Base-by-base conservation (phyloP, 2,329 filamentous ascomycete genomes). In the Claviceps sp. region DNA sequence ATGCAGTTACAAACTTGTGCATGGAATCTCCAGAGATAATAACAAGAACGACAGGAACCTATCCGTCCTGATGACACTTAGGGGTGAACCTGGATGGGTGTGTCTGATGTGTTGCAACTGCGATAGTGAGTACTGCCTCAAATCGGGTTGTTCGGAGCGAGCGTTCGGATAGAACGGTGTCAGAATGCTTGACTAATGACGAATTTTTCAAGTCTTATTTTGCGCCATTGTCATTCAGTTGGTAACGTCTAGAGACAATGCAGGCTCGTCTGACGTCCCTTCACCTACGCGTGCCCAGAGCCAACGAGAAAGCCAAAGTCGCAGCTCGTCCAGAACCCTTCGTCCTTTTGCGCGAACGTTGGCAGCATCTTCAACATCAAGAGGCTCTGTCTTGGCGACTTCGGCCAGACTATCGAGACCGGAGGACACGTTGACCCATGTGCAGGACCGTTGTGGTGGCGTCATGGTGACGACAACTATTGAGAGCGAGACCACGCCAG, bases 71-170 rank as follows among this genome's bases (percentile, higher is more conserved):
- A 75, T 80, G 69, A 71, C 70, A 1, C 70, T 83, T 2, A 64
- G 78, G 23, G 80, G 80, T 13, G 80, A 83, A 59, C 79, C 76
- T 2, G 80, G 76, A 3, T 84, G 80, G 79, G 72, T 84, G 2
- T 84, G 79, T 56, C 70, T 84, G 4, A 79, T 82, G 68, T 79
- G 78, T 58, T 85, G 80, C 60, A 83, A 83, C 58, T 71, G 73
- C 55, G 80, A 84, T 60, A 75, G 79, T 80, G 63, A 59, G 71
- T 65, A 5, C 20, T 42, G n/a, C 44, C 1, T 23, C 1, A 11
- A 17, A 34, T 13, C 22, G 29, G 6, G 37, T 34, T 34, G 1
- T 34, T 34, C 3, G 9, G 3, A 11, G 8, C 29, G 29, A 11
- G 13, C 16, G 3, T 44, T 44, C 5, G 42, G 42, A 26, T 16